Evolutionary conservation across 257 asterid species (phyloP).

Genomic region (Jaltomata sinuosa): DNA sequence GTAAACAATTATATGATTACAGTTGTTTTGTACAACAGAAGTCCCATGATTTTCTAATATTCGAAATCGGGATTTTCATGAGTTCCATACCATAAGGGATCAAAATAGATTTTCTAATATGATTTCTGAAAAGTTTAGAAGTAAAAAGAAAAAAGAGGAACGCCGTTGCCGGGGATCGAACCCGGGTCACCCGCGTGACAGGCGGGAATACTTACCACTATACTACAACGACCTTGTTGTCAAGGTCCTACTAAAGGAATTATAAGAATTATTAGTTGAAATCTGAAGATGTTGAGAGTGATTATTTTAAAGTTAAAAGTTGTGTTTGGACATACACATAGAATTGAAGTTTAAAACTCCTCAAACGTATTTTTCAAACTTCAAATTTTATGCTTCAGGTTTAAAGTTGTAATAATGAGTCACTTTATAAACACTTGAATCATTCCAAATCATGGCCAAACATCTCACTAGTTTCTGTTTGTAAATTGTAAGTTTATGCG

Average conservation of each 20-base stretch:
- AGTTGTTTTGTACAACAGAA: not conserved
- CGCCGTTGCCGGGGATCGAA: slow-evolving; percentile 99
- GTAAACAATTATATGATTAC: not conserved
- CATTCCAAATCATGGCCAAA: not conserved
- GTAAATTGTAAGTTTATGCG: not conserved
- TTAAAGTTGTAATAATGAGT: not conserved
- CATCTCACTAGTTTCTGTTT: not conserved
- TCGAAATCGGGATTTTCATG: too few species aligned
- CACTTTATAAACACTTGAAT: not conserved
- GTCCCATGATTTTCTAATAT: not conserved
- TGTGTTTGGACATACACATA: not conserved
- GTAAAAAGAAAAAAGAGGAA: rapidly evolving
- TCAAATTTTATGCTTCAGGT: not conserved
- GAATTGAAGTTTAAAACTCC: not conserved
- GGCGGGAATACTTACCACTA: slow-evolving; percentile 98
- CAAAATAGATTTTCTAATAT: too few species aligned
- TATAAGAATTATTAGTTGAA: not conserved
- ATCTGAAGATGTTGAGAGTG: not conserved
- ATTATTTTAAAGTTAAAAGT: too few species aligned
- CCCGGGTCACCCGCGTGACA: slow-evolving; percentile 99
- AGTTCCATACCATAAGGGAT: not conserved
- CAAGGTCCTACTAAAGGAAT: rapidly evolving
- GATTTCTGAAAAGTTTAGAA: too few species aligned
- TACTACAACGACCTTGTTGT: slow-evolving; percentile 64
- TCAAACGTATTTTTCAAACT: not conserved